phyloP scores from a whole-genome alignment of 139 green algal species.

The Chlamydomonas sp. region DNA sequence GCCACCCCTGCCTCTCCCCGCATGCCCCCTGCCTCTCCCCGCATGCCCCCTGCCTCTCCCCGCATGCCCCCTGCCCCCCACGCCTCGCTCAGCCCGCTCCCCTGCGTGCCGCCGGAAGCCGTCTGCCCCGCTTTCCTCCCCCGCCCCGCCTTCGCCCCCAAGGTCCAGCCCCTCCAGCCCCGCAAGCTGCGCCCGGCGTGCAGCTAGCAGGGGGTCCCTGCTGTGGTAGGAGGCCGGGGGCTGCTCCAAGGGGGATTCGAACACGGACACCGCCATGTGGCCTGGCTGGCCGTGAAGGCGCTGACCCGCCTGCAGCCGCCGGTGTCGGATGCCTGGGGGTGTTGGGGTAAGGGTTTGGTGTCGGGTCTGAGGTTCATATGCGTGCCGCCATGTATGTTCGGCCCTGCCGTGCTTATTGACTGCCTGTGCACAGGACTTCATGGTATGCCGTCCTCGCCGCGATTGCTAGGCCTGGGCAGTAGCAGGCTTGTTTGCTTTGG shows the following conservation, averaged over 20 bases:
- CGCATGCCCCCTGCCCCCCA: neutral
- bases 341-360: too few species aligned
- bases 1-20: neutral
- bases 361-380: too few species aligned
- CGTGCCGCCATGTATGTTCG: too few species aligned
- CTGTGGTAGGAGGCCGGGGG: neutral
- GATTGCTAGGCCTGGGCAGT: too few species aligned
- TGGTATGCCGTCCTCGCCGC: too few species aligned
- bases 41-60: neutral
- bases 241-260: neutral
- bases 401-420: too few species aligned
- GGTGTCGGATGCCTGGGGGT: slow-evolving; percentile 12
- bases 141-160: neutral
- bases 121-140: neutral
- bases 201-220: neutral
- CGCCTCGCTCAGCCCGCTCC: too few species aligned
- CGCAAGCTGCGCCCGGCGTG: neutral
- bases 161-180: neutral
- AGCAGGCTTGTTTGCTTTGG: too few species aligned
- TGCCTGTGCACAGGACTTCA: too few species aligned
- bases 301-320: slow-evolving; percentile 14
- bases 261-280: slow-evolving; percentile 9
- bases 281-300: slow-evolving; percentile 8
- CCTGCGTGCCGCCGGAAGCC: too few species aligned
- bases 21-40: neutral